phyloP scores from a whole-genome alignment of 139 green algal genomes.

The Chlorella sp. region DNA sequence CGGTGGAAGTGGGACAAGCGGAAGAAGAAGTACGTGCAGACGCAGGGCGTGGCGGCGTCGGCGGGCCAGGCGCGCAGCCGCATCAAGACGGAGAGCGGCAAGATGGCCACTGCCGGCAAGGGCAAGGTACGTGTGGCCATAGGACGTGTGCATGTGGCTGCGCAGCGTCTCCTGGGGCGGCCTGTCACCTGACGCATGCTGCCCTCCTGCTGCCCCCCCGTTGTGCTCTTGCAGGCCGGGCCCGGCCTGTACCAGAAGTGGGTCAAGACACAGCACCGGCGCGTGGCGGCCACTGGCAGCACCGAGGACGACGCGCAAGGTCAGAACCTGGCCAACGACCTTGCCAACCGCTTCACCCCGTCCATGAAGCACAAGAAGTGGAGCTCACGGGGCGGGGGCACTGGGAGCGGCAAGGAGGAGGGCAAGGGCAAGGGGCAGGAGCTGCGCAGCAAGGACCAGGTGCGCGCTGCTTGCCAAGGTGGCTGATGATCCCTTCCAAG shows the following conservation, averaged over 20 bases:
- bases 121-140: not conserved
- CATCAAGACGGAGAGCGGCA: slow-evolving; percentile 21
- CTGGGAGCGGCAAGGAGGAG: not conserved
- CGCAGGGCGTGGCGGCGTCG: slow-evolving; percentile 34
- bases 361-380: not conserved
- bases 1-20: slow-evolving; percentile 78
- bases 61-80: slow-evolving; percentile 12
- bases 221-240: not conserved
- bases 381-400: not conserved
- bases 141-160: not conserved
- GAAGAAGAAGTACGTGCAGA: slow-evolving; percentile 64
- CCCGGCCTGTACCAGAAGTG: slow-evolving; percentile 63
- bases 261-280: slow-evolving; percentile 52
- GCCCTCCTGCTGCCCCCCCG: not conserved
- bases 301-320: slow-evolving; percentile 9
- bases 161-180: not conserved
- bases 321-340: not conserved
- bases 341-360: not conserved
- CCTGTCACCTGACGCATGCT: not conserved
- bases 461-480: not conserved
- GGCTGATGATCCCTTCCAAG: not conserved
- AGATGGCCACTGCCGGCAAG: slow-evolving; percentile 10
- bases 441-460: not conserved
- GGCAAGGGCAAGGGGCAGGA: not conserved
- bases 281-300: slow-evolving; percentile 30